These are phyloP conservation scores for Tolypocladium capitatum DNA, from an alignment of 2,329 filamentous ascomycete genomes.

Conservation along the genomic window DNA sequence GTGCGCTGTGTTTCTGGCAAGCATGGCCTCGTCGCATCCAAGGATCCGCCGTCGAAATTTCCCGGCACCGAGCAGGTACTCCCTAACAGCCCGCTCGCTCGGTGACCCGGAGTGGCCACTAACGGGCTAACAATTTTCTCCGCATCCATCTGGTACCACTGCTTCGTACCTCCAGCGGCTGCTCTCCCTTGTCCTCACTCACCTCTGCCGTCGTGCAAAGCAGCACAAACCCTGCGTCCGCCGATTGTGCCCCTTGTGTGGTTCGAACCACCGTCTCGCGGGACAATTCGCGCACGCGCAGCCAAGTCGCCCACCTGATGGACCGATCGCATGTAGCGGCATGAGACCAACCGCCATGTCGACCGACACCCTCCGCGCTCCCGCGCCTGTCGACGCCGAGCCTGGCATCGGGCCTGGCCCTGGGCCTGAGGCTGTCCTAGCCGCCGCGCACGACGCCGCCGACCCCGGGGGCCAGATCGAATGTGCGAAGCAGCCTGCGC, in stretches of 20 bases:
- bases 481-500: conserved; percentile 20
- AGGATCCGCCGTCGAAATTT: background rate
- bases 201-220: conserved; percentile 1
- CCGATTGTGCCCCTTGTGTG: conserved; percentile 1
- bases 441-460: conserved; percentile 14
- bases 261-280: background rate
- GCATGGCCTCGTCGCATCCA: background rate
- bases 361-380: conserved; percentile 39
- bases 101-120: background rate
- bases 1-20: background rate
- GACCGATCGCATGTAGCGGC: conserved; percentile 22
- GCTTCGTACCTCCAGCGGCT: background rate
- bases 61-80: background rate
- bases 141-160: conserved; percentile 3
- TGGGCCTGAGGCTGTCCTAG: conserved; percentile 6
- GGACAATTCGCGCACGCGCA: conserved; percentile 1
- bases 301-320: conserved; percentile 14
- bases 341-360: conserved; percentile 34
- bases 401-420: conserved; percentile 1
- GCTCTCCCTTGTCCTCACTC: conserved; percentile 2
- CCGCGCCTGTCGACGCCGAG: conserved; percentile 19
- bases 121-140: conserved; percentile 3
- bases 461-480: conserved; percentile 15
- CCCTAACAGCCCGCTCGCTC: too few species aligned
- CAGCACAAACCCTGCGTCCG: background rate